Evolutionary conservation across 768 basidiomycete genomes (phyloP), one percentile per base, ranked within the genome.

Genomic region (Leccinum rimulosum): DNA sequence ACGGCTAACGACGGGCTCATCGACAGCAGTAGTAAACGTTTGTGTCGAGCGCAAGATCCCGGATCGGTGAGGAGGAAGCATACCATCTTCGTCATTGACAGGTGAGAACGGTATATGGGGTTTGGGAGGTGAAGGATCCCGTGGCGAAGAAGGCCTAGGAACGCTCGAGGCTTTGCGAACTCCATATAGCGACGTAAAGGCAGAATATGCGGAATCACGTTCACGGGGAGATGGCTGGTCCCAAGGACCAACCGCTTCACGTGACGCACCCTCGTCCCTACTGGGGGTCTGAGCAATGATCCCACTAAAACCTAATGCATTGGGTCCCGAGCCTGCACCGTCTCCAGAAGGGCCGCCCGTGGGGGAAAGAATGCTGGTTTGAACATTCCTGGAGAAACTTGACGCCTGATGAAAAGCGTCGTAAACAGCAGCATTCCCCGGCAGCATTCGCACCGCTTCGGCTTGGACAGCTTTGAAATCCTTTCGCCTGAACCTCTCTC

Each of bases 331-430:
- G 25, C 48, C 56, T 25, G 55, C 31, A 6, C 60, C 55, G 43
- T 73, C 73, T 17, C 65, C 58, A 17, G 72, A 45, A 38, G 61
- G 10, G 11, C 52, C 58, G 10, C 61, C 56, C 4, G 64, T 54
- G 7, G 66, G 56, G 9, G 70, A 66, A 19, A 73, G 61, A 55
- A 70, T 50, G 30, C 60, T 60, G 12, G 60, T 45, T n/a, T 72
- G 72, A 28, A 60, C 45, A 45, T 61, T 71, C 63, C 73, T 66
- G 15, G 72, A 63, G 27, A 68, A 28, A 8, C 68, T 17, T 1
- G 77, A 78, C 1, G 87, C 81, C 1, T 86, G 84, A 69, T 92
- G 87, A 76, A 93, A 94, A 2, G 90, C 87, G 66, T 94, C 91
- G 68, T 83, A 93, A 1, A 88, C 82, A 25, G 77, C 76, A 3